Conservation (phyloP, 805 yeast genomes). For the Kazachstania africana region DNA sequence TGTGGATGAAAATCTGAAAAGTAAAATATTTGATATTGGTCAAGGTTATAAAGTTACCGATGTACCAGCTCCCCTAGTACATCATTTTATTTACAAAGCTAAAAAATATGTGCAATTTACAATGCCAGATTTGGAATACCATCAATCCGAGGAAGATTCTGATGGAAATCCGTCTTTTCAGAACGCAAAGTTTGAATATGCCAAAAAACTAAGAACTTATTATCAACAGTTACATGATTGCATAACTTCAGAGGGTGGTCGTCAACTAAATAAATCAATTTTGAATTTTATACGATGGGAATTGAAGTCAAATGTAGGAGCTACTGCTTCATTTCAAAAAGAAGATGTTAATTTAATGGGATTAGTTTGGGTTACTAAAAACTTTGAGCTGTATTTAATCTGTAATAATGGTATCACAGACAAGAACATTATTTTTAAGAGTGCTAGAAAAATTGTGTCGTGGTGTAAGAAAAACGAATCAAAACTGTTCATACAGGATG, state of each 20-base stretch:
- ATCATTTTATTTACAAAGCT: slow-evolving; percentile 75
- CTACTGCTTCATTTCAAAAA: slow-evolving; percentile 5
- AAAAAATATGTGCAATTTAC: slow-evolving; percentile 44
- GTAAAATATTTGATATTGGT: slow-evolving; percentile 23
- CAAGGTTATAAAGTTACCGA: slow-evolving; percentile 32
- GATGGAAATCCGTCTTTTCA: slow-evolving; percentile 1
- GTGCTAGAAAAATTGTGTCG: slow-evolving; percentile 51
- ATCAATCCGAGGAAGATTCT: slow-evolving; percentile 5
- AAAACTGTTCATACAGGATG: slow-evolving; percentile 62
- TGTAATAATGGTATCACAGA: slow-evolving; percentile 41
- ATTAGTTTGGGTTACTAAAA: slow-evolving; percentile 44
- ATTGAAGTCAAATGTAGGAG: slow-evolving; percentile 1
- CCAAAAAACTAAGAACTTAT: slow-evolving; percentile 16
- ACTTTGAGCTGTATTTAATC: slow-evolving; percentile 51
- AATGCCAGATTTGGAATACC: slow-evolving; percentile 19
- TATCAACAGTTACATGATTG: slow-evolving; percentile 19
- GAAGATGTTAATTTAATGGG: slow-evolving; percentile 26
- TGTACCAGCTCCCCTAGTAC: slow-evolving; percentile 45
- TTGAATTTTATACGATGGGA: slow-evolving; percentile 37
- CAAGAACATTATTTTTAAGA: slow-evolving; percentile 42
- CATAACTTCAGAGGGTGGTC: slow-evolving; percentile 18
- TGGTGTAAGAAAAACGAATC: slow-evolving; percentile 72
- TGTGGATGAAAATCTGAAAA: slow-evolving; percentile 26
- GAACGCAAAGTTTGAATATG: slow-evolving; percentile 6
- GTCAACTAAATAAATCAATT: slow-evolving; percentile 27